Base-by-base conservation (phyloP, 2,329 filamentous ascomycete species). In the Hypoxylon sp. region DNA sequence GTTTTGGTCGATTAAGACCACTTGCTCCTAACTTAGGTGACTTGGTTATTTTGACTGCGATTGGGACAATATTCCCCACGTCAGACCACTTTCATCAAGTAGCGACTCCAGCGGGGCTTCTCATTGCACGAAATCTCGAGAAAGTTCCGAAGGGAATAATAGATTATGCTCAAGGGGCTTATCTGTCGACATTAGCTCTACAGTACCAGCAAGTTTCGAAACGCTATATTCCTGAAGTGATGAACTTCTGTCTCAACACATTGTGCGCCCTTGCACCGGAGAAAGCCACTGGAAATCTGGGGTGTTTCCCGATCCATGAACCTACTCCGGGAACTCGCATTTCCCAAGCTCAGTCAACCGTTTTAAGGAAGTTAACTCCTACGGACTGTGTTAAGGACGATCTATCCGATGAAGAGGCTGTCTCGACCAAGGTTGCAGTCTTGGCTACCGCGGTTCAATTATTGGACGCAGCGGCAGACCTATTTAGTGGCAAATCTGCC, bases 21-120 rank as follows among this genome's bases (percentile, higher is more conserved):
- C 77, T 89, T 34, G 78, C 81, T 6, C 88, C 84, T 72, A 86
- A 78, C 74, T 85, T 77, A 71, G 92, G 93, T 16, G 94, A 99
- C 74, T 80, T 99, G 19, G 81, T 94, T 21, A 81, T 97, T n/a
- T 81, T 99, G 34, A 94, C 93, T 0, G 94, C 93, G 0, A 88
- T 97, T 64, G 89, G 90, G 41, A 89, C 89, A 1, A 91, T 96
- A 56, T 99, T 97, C 74, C 94, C 96, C 3, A 97, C 96, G 0
- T 97, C 94, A 0, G 96, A 99, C 79, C 94, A 98, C 79, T 99
- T 98, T 79, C 96, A 99, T 74, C 91, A 96, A 73, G 93, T 98
- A 34, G 91, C 93, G 41, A 99, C 96, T 1, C 96, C 96, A 1
- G 91, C 95, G 0, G 91, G 93, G 79, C 87, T 97, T 4, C 87